phyloP scores from a whole-genome alignment of 495 filamentous ascomycete genomes.

The Talaromyces ruber region DNA sequence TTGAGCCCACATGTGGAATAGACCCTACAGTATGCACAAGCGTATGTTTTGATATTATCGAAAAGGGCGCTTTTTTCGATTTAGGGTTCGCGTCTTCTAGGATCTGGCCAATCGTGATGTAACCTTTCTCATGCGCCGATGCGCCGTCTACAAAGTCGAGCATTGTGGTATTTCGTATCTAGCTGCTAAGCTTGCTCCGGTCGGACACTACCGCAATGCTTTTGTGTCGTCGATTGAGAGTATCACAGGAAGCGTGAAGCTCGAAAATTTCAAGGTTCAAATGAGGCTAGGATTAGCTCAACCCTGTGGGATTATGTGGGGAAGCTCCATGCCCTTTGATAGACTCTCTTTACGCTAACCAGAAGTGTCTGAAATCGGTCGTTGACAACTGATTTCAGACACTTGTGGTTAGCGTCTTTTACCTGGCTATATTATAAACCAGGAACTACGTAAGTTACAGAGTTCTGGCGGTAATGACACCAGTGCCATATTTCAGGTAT shows the following conservation, averaged over 20 bases:
- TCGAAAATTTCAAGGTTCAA: not conserved
- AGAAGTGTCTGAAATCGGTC: not conserved
- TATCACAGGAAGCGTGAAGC: not conserved
- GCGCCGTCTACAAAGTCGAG: conserved; percentile 46
- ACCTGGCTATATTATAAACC: too few relatives aligned
- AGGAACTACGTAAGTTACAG: too few relatives aligned
- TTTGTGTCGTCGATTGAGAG: not conserved
- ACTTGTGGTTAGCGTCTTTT: not conserved
- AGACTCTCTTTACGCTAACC: not conserved
- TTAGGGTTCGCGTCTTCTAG: too few relatives aligned
- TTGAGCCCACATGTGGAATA: not conserved
- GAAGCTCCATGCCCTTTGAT: not conserved
- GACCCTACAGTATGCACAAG: conserved; percentile 64
- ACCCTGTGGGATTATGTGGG: not conserved
- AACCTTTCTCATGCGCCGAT: conserved; percentile 60
- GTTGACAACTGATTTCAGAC: not conserved
- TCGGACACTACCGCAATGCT: not conserved
- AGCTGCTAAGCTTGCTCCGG: not conserved
- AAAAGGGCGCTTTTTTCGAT: conserved; percentile 64
- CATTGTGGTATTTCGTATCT: conserved; percentile 30
- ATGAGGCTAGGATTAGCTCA: conserved; percentile 5
- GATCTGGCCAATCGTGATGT: conserved; percentile 58
- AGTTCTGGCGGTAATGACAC: too few relatives aligned
- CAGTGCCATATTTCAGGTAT: too few relatives aligned
- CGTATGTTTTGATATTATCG: conserved; percentile 54